Conservation (phyloP, 2,329 filamentous ascomycete genomes). For the Fusarium siculi region DNA sequence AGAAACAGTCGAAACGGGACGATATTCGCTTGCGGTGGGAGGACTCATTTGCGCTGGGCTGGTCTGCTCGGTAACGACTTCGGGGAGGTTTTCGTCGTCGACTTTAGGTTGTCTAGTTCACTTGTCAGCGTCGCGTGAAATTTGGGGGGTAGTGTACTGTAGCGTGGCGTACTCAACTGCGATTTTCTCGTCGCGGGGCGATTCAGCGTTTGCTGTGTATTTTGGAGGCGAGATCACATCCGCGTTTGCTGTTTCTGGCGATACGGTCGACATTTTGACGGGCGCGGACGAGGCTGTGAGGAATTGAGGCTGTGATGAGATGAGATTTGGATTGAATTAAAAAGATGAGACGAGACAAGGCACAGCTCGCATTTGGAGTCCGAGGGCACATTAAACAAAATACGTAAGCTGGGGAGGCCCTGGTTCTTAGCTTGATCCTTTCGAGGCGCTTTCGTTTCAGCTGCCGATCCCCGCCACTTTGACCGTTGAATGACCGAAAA, state of each 20-base stretch:
- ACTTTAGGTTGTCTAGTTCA: background rate
- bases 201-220: slow-evolving; percentile 17
- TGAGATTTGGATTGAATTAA: background rate
- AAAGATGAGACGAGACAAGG: too few relatives aligned
- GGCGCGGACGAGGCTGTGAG: background rate
- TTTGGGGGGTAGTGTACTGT: background rate
- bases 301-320: background rate
- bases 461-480: background rate
- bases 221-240: slow-evolving; percentile 36
- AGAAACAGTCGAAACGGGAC: slow-evolving; percentile 12
- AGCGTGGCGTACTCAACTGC: slow-evolving; percentile 17
- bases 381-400: slow-evolving; percentile 5
- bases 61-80: slow-evolving; percentile 32
- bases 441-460: slow-evolving; percentile 2
- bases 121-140: background rate
- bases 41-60: slow-evolving; percentile 3
- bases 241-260: slow-evolving; percentile 16
- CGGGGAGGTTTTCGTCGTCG: slow-evolving; percentile 41
- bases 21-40: slow-evolving; percentile 2
- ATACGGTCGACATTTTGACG: slow-evolving; percentile 17
- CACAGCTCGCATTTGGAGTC: background rate
- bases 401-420: slow-evolving; percentile 1
- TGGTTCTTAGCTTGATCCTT: background rate
- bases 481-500: background rate
- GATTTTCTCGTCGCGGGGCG: slow-evolving; percentile 36